A percentile compares a stretch with the other conserved stretches of the same genome.
These are phyloP conservation scores for Collybia sp. DNA, from an alignment of 768 basidiomycete species.

Conservation along the genomic window DNA sequence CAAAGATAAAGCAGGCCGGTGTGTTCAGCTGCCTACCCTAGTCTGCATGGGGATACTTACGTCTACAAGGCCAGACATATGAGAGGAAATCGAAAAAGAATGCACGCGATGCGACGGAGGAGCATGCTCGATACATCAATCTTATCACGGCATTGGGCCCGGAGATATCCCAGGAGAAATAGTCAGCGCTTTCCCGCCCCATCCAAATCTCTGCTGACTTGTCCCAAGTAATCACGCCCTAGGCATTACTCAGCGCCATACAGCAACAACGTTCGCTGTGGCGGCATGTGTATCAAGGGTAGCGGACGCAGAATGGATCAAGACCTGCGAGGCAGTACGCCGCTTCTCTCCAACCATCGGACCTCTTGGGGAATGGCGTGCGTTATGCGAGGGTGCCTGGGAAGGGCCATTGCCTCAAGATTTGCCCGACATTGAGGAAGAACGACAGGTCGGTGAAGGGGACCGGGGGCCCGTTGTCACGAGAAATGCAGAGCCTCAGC, in stretches of 20 bases:
- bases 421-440: constrained; percentile 27
- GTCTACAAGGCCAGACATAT: constrained; percentile 53
- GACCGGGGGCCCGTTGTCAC: not conserved
- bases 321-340: constrained; percentile 67
- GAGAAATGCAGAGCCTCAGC: constrained; percentile 6
- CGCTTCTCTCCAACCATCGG: constrained; percentile 64
- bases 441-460: not conserved
- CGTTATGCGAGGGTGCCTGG: constrained; percentile 77
- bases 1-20: constrained; percentile 77
- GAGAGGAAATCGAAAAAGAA: constrained; percentile 82
- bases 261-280: constrained; percentile 49
- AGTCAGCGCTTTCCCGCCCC: constrained; percentile 39
- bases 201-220: not conserved
- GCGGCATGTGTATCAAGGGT: constrained; percentile 64
- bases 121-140: constrained; percentile 75
- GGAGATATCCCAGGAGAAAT: constrained; percentile 77
- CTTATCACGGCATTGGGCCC: constrained; percentile 68
- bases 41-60: not conserved
- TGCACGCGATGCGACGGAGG: constrained; percentile 59
- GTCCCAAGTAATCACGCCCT: constrained; percentile 60
- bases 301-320: constrained; percentile 78
- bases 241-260: constrained; percentile 57
- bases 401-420: constrained; percentile 43
- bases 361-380: constrained; percentile 65
- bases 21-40: constrained; percentile 4